A percentile compares a stretch with the other conserved stretches of the same genome.
Conservation (phyloP, 2,329 filamentous ascomycete species). For the Nannizziopsis arthrosporioides region DNA sequence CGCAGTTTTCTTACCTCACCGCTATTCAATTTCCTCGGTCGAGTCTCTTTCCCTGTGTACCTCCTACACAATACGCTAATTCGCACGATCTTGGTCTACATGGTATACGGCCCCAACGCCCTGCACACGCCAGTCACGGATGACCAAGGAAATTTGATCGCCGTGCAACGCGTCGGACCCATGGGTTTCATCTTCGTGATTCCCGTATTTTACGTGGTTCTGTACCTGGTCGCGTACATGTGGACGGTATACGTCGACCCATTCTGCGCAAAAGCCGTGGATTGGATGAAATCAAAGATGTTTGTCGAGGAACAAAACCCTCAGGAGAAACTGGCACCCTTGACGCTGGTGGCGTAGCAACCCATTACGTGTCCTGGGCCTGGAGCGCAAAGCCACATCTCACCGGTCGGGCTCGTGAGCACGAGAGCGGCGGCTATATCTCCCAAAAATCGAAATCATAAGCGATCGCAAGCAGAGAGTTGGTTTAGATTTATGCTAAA, state of each 20-base stretch:
- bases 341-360: constrained; percentile 8
- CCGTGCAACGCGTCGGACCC: constrained; percentile 2
- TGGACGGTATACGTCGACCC: constrained; percentile 16
- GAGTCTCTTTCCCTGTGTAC: constrained; percentile 22
- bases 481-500: too few species aligned
- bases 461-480: too few species aligned
- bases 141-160: constrained; percentile 11
- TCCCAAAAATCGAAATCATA: too few species aligned
- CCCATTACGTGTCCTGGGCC: too few species aligned
- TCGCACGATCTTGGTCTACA: constrained; percentile 19
- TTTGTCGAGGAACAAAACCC: constrained; percentile 14
- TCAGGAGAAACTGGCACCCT: constrained; percentile 13
- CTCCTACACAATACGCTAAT: constrained; percentile 22
- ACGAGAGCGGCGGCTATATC: too few species aligned
- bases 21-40: constrained; percentile 21
- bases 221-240: constrained; percentile 14
- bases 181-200: constrained; percentile 15
- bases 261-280: constrained; percentile 12
- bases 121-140: constrained; percentile 8
- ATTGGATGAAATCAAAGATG: constrained; percentile 14
- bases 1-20: constrained; percentile 16
- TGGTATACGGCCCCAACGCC: constrained; percentile 17
- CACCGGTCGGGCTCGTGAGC: too few species aligned
- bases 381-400: too few species aligned
- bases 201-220: constrained; percentile 14